phyloP scores from a whole-genome alignment of 2,329 filamentous ascomycete species.

The Neocatenulostroma microsporum region DNA sequence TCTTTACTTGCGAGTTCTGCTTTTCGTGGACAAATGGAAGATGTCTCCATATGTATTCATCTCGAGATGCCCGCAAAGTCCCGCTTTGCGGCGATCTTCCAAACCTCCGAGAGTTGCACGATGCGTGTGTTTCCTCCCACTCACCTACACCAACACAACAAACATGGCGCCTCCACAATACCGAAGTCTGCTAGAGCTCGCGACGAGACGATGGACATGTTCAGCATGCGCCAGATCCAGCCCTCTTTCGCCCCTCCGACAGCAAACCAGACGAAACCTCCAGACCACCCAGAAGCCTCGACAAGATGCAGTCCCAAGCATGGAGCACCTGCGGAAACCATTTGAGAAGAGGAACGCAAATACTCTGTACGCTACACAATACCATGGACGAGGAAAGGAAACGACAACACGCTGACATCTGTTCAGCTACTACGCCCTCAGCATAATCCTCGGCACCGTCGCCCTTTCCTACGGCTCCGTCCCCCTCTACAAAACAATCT shows the following conservation, averaged over 20 bases:
- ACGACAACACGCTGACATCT: not conserved
- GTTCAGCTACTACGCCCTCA: conserved; percentile 64
- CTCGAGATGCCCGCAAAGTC: not conserved
- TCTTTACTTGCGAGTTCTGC: too few species aligned
- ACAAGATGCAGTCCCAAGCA: conserved; percentile 40
- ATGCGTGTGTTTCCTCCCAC: not conserved
- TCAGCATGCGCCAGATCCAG: conserved; percentile 11
- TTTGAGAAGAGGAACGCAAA: conserved; percentile 63
- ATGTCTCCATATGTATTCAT: not conserved
- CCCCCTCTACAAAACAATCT: conserved; percentile 85
- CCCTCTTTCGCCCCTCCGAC: conserved; percentile 2
- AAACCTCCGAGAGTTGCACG: conserved; percentile 15
- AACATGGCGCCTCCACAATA: conserved; percentile 26
- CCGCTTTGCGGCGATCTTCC: conserved; percentile 8
- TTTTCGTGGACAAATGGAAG: too few species aligned
- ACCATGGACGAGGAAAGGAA: not conserved
- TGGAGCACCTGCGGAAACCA: conserved; percentile 57
- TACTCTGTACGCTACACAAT: conserved; percentile 44
- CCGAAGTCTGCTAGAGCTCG: conserved; percentile 23
- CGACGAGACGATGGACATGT: conserved; percentile 18
- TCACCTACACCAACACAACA: not conserved
- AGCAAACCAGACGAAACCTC: conserved; percentile 22
- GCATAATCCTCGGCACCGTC: conserved; percentile 69
- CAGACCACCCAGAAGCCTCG: conserved; percentile 18
- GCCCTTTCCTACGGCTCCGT: conserved; percentile 77